Conservation (phyloP, 768 basidiomycete genomes). For the Ephemerocybe angulata region DNA sequence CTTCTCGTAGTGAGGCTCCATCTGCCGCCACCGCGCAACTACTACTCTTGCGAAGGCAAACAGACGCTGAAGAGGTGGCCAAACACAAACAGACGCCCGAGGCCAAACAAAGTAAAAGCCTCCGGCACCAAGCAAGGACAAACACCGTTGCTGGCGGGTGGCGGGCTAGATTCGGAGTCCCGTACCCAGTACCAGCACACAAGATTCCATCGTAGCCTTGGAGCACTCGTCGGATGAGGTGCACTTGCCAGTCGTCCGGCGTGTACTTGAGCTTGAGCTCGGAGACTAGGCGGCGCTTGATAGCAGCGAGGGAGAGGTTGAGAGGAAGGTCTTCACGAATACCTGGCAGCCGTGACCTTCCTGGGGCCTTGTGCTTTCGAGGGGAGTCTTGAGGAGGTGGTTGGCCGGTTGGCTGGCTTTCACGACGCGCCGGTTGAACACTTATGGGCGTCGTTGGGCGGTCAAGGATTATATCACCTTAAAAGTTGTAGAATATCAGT, state of each 20-base stretch:
- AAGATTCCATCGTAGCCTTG: constrained; percentile 24
- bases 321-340: background rate
- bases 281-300: background rate
- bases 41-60: too few relatives aligned
- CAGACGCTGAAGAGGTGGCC: too few relatives aligned
- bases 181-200: constrained; percentile 10
- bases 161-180: too few relatives aligned
- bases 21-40: too few relatives aligned
- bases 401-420: background rate
- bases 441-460: background rate
- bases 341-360: background rate
- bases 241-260: constrained; percentile 1
- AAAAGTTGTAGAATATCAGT: background rate
- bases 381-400: background rate
- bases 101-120: too few relatives aligned
- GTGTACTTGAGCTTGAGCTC: background rate
- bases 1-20: too few relatives aligned
- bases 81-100: too few relatives aligned
- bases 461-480: background rate
- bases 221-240: background rate
- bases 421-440: background rate
- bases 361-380: background rate
- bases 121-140: too few relatives aligned
- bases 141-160: too few relatives aligned
- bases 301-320: background rate